Base-by-base conservation (phyloP, 225 moss, liverwort and hornwort genomes). In the Thuidium tamariscinum region DNA sequence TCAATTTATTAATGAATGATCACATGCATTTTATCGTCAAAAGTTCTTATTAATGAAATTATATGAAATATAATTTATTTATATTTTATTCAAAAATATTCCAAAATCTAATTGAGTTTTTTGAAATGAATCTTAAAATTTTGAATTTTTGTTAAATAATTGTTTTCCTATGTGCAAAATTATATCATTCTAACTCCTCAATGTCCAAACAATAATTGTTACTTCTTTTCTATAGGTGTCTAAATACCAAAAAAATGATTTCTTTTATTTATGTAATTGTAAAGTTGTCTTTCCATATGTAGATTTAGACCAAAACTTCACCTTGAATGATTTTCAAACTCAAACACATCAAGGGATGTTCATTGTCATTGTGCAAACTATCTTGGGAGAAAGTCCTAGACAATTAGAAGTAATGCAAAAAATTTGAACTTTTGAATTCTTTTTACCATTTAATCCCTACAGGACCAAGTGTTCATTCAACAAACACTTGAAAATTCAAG, bases 161-260 rank as follows among this genome's bases (percentile, higher is more conserved):
- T 51, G 5, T 32, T 74, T 73, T 34, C 5, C 3, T 2, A n/a
- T 7, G 8, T 13, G 8, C 13, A 48, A 32, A 49, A 34, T 2
- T 74, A 22, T 17, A 17, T 44, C 16, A 26, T 27, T 29, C 10
- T 16, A 29, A 17, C 1, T 14, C 42, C 9, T 42, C 9, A 9
- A 42, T 27, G 5, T 5, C 27, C 2, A 41, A 41, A 41, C 3
- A 26, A 26, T 0, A 42, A 0, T 42, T 0, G 1, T 42, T 70
- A 5, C 0, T 0, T 0, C 4, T 14, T 25, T 25, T 14, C 8
- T 1, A 8, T 3, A 0, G 8, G 17, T 44, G 3, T 71, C 3
- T 0, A 42, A 2, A 42, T 2, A 25, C 2, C 2, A 5, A 8
- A 13, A 57, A 41, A 13, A 26, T 67, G 18, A 5, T 5, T n/a